These are phyloP conservation scores for Torrubiella hemipterigena DNA, from an alignment of 2,329 filamentous ascomycete species.

Conservation along the genomic window DNA sequence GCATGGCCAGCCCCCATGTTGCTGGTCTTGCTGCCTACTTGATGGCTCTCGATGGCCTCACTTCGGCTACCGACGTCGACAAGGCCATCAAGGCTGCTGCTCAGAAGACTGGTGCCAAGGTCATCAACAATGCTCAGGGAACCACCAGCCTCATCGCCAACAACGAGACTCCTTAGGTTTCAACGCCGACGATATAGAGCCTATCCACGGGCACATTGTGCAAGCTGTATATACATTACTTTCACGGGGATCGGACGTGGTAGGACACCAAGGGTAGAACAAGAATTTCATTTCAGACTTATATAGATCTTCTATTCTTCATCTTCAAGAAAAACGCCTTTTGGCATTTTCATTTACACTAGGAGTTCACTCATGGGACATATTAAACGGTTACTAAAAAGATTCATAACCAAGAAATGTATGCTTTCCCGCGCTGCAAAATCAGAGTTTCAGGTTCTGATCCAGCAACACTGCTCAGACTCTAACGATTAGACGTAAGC, in stretches of 20 bases:
- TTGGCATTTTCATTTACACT: too few species aligned
- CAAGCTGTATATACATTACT: background rate
- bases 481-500: conserved; percentile 5
- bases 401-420: conserved; percentile 1
- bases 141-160: conserved; percentile 45
- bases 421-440: conserved; percentile 5
- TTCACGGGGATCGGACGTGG: too few species aligned
- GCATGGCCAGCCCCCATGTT: conserved; percentile 57
- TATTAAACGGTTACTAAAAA: background rate
- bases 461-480: conserved; percentile 3
- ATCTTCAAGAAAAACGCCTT: too few species aligned
- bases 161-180: conserved; percentile 30
- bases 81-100: conserved; percentile 43
- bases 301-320: background rate
- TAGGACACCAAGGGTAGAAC: background rate
- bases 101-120: conserved; percentile 27
- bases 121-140: conserved; percentile 24
- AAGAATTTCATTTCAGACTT: background rate
- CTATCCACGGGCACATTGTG: background rate
- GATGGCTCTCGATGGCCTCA: conserved; percentile 42
- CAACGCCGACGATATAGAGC: background rate
- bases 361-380: background rate
- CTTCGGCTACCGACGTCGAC: conserved; percentile 21
- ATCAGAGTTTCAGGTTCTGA: too few species aligned
- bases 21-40: conserved; percentile 58